Conservation (phyloP, 2,329 filamentous ascomycete genomes). For the Trichoderma sp. region DNA sequence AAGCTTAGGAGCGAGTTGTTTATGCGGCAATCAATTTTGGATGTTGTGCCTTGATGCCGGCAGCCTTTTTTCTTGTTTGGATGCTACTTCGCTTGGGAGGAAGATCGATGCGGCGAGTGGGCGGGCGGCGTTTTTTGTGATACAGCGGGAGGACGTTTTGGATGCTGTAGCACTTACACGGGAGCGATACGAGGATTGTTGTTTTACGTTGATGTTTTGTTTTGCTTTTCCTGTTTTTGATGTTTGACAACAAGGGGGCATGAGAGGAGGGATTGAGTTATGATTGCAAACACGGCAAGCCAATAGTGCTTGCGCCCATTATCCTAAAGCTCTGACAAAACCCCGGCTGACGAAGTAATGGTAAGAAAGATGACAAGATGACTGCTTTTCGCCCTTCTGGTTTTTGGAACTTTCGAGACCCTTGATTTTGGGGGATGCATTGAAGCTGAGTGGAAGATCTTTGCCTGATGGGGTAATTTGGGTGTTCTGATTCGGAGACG, state of each 20-base stretch:
- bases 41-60: background rate
- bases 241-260: background rate
- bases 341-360: background rate
- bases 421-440: background rate
- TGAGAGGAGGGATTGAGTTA: no score
- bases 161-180: background rate
- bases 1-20: background rate
- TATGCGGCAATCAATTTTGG: background rate
- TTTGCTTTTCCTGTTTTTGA: background rate
- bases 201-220: background rate
- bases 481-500: background rate
- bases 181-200: background rate
- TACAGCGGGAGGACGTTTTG: background rate
- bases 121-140: background rate
- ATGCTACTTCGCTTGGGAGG: background rate
- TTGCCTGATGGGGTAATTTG: background rate
- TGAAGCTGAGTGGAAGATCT: constrained; percentile 4
- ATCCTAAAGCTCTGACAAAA: background rate
- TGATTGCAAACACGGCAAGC: background rate
- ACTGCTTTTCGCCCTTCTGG: background rate
- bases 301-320: background rate
- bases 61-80: background rate
- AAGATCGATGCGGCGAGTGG: background rate
- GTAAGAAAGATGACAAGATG: background rate
- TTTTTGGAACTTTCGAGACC: constrained; percentile 11